Evolutionary conservation across 805 yeast genomes (phyloP).

Genomic region (Saturnispora silvae): DNA sequence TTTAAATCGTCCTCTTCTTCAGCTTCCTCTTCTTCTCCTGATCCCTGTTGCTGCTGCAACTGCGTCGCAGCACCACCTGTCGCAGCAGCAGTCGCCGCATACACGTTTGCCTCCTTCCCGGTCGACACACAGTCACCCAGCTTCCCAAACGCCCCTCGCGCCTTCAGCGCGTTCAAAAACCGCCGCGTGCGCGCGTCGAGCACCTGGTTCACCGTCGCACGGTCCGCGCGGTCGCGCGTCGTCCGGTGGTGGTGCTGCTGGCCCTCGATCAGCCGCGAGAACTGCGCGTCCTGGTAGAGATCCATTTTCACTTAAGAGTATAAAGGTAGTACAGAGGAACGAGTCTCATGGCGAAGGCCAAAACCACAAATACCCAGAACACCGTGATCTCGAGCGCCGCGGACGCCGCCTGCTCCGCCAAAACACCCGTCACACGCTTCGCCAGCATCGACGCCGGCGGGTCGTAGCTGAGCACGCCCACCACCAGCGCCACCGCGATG

Average conservation of each 20-base stretch:
- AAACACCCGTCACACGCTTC: conserved; percentile 1
- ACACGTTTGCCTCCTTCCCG: conserved; percentile 98
- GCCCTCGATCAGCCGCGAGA: conserved; percentile 5
- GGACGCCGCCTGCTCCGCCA: conserved; percentile 5
- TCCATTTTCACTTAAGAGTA: conserved; percentile 2
- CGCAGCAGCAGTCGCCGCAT: conserved; percentile 42
- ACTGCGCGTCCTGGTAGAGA: conserved; percentile 1
- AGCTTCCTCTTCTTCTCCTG: background rate
- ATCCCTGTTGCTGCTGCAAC: background rate
- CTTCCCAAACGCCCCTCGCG: conserved; percentile 71
- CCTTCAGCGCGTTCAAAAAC: conserved; percentile 71
- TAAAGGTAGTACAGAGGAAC: conserved; percentile 7
- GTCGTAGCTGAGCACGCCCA: conserved; percentile 7
- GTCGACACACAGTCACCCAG: conserved; percentile 92
- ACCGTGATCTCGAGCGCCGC: conserved; percentile 7
- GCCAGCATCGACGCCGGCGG: conserved; percentile 2
- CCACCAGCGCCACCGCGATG: conserved; percentile 1
- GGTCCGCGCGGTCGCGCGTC: conserved; percentile 73
- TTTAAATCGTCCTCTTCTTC: background rate
- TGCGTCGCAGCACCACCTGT: conserved; percentile 17
- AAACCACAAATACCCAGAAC: conserved; percentile 3
- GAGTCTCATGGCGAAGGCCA: conserved; percentile 5
- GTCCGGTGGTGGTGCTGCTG: conserved; percentile 32
- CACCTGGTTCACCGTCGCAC: conserved; percentile 96
- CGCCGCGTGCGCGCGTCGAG: conserved; percentile 87